Conservation (phyloP, 306 rosid species). For the Glycine latifolia region DNA sequence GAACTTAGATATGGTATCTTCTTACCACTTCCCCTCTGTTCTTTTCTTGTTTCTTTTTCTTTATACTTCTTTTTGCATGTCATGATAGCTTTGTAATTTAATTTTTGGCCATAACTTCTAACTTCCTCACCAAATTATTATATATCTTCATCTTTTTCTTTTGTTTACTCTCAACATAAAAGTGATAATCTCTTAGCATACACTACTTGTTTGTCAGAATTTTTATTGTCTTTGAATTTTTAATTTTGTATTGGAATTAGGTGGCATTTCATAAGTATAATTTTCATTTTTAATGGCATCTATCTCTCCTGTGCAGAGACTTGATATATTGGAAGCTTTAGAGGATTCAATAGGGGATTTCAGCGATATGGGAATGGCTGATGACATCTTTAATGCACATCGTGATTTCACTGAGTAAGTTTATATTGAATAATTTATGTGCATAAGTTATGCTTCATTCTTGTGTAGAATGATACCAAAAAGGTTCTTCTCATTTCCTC, state of each 20-base stretch:
- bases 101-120: conserved; percentile 11
- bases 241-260: conserved; percentile 1
- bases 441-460: conserved; percentile 34
- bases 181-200: conserved; percentile 3
- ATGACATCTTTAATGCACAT: conserved; percentile 55
- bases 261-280: neutral
- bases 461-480: conserved; percentile 15
- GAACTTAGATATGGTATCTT: conserved; percentile 84
- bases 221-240: neutral
- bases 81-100: conserved; percentile 20
- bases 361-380: conserved; percentile 59
- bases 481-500: conserved; percentile 29
- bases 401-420: conserved; percentile 91
- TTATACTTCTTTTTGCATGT: neutral
- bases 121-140: conserved; percentile 18
- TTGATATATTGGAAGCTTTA: conserved; percentile 87
- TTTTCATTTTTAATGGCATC: conserved; percentile 21
- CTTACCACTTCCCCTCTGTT: neutral
- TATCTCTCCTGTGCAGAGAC: conserved; percentile 67
- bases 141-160: neutral
- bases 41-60: neutral
- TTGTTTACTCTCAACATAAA: no score
- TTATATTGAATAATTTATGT: conserved; percentile 41
- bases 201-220: neutral
- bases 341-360: conserved; percentile 77